Evolutionary conservation across 306 rosid species (phyloP), one percentile per base, ranked within the genome.

Genomic region (Parietaria judaica): DNA sequence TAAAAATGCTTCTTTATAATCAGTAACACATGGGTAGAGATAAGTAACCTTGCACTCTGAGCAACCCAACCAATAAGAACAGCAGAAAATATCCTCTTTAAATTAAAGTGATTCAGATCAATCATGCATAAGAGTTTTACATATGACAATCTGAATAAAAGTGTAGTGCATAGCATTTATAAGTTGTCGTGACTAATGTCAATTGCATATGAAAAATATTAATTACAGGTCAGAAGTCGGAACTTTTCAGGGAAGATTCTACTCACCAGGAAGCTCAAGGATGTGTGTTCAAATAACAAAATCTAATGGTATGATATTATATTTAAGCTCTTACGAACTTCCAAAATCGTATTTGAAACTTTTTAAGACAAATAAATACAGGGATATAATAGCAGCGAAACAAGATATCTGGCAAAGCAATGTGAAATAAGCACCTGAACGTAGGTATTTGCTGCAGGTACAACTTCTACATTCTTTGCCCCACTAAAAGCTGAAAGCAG

Each of bases 11-110:
- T 23, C 31, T 23, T 23, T 23, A 23, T 23, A 23, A 23, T 23
- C 31, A 23, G 31, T 23, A 23, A 74, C 49, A 43, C 46, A 70
- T 34, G 34, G 70, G 64, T 54, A 47, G 59, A 64, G 64, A 66
- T 62, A 16, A 49, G 14, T 61, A 64, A 86, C 95, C 95, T 86
- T 72, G 95, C 95, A 81, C 95, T 83, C 44, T 86, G 95, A 66
- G 90, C 75, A 77, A 86, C 80, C 74, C 71, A 74, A 64, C 90
- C 95, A 65, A 76, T 63, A 73, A 86, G 95, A 75, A 83, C 58
- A 54, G 82, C 89, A 14, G 8, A 83, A 79, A 72, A 49, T 31
- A 15, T 48, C 12, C 12, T 23, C 56, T 69, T 69, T 46, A 69
- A 23, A 44, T 57, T 63, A 23, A 46, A 62, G 47, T 58, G 60